Evolutionary conservation across 805 yeast species (phyloP).

Genomic region (Zygoascus bituminiphila): DNA sequence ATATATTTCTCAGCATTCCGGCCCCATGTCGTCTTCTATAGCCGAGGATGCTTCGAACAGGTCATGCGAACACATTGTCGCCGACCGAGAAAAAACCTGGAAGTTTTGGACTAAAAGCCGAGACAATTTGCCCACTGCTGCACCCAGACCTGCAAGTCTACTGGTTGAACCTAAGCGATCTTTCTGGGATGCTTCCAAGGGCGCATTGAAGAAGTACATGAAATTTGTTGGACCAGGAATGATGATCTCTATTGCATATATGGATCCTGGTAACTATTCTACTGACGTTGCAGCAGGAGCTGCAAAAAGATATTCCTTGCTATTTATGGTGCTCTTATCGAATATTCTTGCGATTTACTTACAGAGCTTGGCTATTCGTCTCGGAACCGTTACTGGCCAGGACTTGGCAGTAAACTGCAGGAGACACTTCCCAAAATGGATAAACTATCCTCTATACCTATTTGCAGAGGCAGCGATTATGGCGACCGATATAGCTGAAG

Average conservation of each 20-base stretch:
- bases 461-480: constrained; percentile 87
- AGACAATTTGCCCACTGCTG: neutral
- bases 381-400: constrained; percentile 91
- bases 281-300: constrained; percentile 95
- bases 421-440: constrained; percentile 53
- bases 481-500: constrained; percentile 95
- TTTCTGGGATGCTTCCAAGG: neutral
- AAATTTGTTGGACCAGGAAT: constrained; percentile 88
- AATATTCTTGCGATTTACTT: constrained; percentile 81
- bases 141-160: neutral
- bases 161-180: neutral
- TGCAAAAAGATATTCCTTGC: constrained; percentile 65
- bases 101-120: neutral
- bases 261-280: constrained; percentile 97
- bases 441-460: constrained; percentile 47
- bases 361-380: constrained; percentile 75
- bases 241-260: constrained; percentile 90
- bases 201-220: constrained; percentile 34
- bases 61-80: no score
- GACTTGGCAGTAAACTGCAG: constrained; percentile 86
- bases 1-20: no score
- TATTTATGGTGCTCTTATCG: constrained; percentile 71
- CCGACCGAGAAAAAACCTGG: neutral
- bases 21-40: no score
- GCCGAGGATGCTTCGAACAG: no score